A percentile compares a stretch with the other conserved stretches of the same genome.
Conservation (phyloP, 257 asterid genomes). For the Primulina huaijiensis region DNA sequence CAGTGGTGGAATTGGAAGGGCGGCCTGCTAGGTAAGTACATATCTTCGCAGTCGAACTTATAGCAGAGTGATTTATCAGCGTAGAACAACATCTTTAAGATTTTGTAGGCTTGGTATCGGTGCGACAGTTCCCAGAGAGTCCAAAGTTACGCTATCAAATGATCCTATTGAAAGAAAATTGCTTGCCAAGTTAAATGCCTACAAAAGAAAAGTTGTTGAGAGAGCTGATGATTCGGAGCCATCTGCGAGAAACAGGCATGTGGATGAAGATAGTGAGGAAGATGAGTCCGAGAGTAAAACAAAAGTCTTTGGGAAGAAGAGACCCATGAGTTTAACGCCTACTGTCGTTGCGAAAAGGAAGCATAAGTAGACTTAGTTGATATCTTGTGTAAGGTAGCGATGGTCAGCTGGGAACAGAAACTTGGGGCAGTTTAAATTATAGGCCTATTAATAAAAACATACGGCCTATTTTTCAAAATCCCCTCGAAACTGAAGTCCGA, state of each 20-base stretch:
- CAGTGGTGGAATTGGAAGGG: background rate
- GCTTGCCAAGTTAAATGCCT: slow-evolving; percentile 48
- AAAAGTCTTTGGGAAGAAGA: slow-evolving; percentile 60
- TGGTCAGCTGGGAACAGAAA: no score
- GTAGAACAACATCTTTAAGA: slow-evolving; percentile 12
- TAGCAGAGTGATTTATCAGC: slow-evolving; percentile 12
- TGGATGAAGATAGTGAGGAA: slow-evolving; percentile 57
- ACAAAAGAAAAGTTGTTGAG: slow-evolving; percentile 37
- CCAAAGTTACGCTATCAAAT: slow-evolving; percentile 38
- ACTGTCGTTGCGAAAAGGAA: slow-evolving; percentile 37
- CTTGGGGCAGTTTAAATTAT: no score
- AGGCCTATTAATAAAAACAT: no score
- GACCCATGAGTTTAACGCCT: slow-evolving; percentile 34
- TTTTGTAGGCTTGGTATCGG: slow-evolving; percentile 82
- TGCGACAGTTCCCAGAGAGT: slow-evolving; percentile 60
- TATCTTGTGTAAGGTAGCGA: background rate
- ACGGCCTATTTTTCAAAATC: no score
- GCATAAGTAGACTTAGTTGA: slow-evolving; percentile 34
- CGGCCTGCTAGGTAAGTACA: background rate
- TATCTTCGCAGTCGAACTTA: background rate
- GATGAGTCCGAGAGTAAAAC: slow-evolving; percentile 76
- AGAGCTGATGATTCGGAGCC: slow-evolving; percentile 36
- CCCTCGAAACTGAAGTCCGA: no score
- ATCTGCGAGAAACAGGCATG: slow-evolving; percentile 37
- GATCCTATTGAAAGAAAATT: slow-evolving; percentile 65